A percentile compares a stretch with the other conserved stretches of the same genome.
Conservation (phyloP, 2,329 filamentous ascomycete species). For the Teratosphaeria destructans region DNA sequence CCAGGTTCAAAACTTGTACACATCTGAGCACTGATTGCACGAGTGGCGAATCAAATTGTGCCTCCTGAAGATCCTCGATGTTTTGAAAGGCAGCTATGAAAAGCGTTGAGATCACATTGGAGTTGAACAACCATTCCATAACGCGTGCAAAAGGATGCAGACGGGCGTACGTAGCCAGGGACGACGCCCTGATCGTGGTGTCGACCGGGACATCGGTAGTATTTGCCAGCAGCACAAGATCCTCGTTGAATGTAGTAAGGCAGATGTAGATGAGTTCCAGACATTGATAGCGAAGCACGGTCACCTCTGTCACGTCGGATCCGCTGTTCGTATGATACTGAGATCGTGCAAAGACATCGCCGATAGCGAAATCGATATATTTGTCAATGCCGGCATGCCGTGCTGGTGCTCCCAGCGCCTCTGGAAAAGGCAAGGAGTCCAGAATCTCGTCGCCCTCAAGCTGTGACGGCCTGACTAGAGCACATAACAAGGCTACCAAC, state of each 20-base stretch:
- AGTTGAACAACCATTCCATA: conserved; percentile 98
- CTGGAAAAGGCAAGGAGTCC: conserved; percentile 75
- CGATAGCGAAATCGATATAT: conserved; percentile 85
- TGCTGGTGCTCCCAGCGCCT: conserved; percentile 66
- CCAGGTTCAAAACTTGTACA: conserved; percentile 73
- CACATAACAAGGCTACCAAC: conserved; percentile 67
- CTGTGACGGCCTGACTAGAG: conserved; percentile 57
- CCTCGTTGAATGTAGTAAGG: conserved; percentile 83
- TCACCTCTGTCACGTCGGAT: conserved; percentile 46
- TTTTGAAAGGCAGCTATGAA: conserved; percentile 74
- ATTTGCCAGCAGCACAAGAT: conserved; percentile 77
- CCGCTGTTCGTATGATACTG: conserved; percentile 52
- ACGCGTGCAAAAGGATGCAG: conserved; percentile 88
- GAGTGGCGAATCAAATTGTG: conserved; percentile 67
- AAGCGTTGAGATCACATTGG: conserved; percentile 69
- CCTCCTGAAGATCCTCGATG: conserved; percentile 58
- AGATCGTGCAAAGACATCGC: conserved; percentile 54
- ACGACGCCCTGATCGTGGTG: conserved; percentile 59
- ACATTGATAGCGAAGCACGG: conserved; percentile 67
- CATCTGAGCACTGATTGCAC: conserved; percentile 67
- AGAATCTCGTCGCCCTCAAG: conserved; percentile 50
- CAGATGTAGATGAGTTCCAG: conserved; percentile 74
- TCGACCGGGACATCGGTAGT: conserved; percentile 68
- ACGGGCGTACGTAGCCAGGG: conserved; percentile 67
- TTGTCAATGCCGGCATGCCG: conserved; percentile 80